Conservation (phyloP, 306 rosid genomes). For the Vigna angularis region DNA sequence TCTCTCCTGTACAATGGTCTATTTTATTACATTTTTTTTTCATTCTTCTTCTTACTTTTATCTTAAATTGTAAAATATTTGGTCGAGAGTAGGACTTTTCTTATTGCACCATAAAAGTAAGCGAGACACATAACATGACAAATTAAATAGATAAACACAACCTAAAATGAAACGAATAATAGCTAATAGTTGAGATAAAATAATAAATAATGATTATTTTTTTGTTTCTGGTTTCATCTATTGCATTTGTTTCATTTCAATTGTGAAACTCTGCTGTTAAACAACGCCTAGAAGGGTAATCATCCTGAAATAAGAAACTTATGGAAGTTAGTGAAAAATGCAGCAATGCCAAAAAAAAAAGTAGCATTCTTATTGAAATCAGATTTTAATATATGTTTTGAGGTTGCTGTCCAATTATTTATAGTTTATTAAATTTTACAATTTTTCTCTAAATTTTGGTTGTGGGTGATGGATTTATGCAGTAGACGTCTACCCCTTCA, state of each 20-base stretch:
- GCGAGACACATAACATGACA: background rate
- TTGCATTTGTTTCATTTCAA: background rate
- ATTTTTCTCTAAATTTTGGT: too few relatives aligned
- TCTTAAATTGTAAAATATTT: too few relatives aligned
- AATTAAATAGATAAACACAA: background rate
- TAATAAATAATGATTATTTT: background rate
- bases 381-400: background rate
- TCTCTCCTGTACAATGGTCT: too few relatives aligned
- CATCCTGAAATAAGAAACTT: background rate
- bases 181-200: background rate
- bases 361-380: background rate
- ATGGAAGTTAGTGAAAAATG: background rate
- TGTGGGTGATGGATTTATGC: background rate
- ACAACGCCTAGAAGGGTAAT: background rate
- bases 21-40: too few relatives aligned
- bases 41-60: too few relatives aligned
- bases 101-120: background rate
- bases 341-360: background rate
- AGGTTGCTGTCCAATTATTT: background rate
- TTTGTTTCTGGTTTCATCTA: background rate
- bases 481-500: background rate
- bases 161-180: background rate
- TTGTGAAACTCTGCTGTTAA: background rate
- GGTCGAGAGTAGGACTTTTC: background rate
- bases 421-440: background rate